Conservation (phyloP, 345 rosid species). For the Limnanthes douglasii region DNA sequence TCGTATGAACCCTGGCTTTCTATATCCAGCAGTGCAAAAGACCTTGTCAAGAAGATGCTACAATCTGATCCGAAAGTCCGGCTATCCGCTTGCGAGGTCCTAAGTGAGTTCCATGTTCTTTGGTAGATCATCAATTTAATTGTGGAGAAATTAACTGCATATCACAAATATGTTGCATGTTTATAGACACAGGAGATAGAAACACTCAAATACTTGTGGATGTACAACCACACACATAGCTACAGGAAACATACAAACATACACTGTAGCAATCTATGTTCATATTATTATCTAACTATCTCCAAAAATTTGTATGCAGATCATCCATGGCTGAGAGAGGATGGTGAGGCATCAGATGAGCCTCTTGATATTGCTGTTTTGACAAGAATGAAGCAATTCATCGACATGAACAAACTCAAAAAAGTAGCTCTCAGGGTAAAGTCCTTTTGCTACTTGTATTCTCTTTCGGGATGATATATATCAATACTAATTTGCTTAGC, state of each 20-base stretch:
- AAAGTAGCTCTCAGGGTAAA: conserved; percentile 92
- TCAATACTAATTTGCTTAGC: no score
- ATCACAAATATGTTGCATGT: no score
- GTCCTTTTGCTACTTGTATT: no score
- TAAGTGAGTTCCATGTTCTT: conserved; percentile 53
- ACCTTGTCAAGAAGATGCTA: conserved; percentile 87
- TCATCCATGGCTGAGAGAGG: conserved; percentile 91
- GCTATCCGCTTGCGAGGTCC: conserved; percentile 62
- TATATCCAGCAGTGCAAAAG: conserved; percentile 69
- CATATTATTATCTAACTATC: conserved; percentile 6
- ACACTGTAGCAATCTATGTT: no score
- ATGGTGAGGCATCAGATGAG: conserved; percentile 93
- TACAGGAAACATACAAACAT: no score
- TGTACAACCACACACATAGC: no score
- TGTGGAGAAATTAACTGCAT: no score
- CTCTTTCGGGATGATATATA: no score
- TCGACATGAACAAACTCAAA: conserved; percentile 97
- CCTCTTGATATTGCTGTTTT: conserved; percentile 93
- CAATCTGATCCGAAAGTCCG: conserved; percentile 53
- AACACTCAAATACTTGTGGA: no score
- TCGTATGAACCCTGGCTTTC: conserved; percentile 79
- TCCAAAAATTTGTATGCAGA: conserved; percentile 50
- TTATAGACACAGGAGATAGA: no score
- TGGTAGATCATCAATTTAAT: no score
- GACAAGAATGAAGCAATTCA: conserved; percentile 92